Conservation (phyloP, 1,284 basidiomycete species). For the Tylopilus microsporus region DNA sequence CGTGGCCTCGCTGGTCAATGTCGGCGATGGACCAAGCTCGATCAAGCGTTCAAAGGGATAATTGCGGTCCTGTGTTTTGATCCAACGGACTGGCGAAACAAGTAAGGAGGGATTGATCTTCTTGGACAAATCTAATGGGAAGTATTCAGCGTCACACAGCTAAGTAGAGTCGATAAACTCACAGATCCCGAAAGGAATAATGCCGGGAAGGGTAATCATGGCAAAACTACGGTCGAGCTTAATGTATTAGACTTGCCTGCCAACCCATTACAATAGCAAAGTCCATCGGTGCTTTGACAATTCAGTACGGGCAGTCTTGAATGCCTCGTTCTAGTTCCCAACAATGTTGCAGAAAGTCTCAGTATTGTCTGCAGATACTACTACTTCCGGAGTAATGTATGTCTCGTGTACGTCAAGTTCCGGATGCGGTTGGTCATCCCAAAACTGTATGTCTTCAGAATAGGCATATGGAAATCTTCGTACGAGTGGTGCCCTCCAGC, state of each 20-base stretch:
- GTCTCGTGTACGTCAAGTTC: conserved; percentile 70
- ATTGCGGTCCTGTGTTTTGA: conserved; percentile 94
- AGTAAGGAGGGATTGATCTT: conserved; percentile 92
- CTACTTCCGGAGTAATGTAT: conserved; percentile 81
- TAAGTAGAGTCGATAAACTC: conserved; percentile 28
- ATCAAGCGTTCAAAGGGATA: conserved; percentile 88
- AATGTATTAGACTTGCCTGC: conserved; percentile 51
- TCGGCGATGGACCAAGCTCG: conserved; percentile 94
- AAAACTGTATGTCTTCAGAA: conserved; percentile 71
- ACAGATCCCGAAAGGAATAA: conserved; percentile 94
- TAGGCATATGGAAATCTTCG: too few species aligned
- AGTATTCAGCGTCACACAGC: conserved; percentile 20
- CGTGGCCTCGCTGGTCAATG: conserved; percentile 92
- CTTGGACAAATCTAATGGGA: conserved; percentile 83
- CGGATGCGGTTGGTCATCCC: conserved; percentile 74
- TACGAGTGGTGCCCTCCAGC: conserved; percentile 92
- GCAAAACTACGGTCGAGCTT: conserved; percentile 95
- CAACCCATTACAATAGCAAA: too few species aligned
- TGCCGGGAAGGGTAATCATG: conserved; percentile 93
- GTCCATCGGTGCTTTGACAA: conserved; percentile 18
- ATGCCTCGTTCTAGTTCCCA: conserved; percentile 22
- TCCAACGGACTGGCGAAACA: conserved; percentile 95
- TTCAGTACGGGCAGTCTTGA: too few species aligned
- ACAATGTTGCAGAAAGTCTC: conserved; percentile 91
- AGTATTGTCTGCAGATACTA: conserved; percentile 70